Evolutionary conservation across 148 eudicot species (phyloP), one percentile per base, ranked within the genome.

Genomic region (Arctostaphylos glauca): DNA sequence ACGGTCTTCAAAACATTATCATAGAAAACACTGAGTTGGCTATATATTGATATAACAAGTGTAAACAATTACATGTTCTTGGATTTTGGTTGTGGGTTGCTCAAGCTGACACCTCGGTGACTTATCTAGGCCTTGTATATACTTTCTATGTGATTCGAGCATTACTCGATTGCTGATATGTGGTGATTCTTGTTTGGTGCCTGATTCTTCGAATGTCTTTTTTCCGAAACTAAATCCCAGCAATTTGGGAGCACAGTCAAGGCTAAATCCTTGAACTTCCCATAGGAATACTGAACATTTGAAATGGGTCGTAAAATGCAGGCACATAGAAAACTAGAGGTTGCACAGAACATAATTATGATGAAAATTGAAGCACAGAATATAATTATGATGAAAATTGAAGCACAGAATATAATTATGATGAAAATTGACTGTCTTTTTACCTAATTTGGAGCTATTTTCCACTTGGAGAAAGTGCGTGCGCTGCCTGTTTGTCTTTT

Each of bases 381-480:
- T n/a, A n/a, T n/a, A n/a, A n/a, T n/a, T n/a, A n/a, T 58, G 44
- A 58, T 13, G 73, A 49, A 60, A 75, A 82, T 75, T 71, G 19
- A 49, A n/a, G n/a, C n/a, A n/a, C n/a, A n/a, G n/a, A n/a, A n/a
- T n/a, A n/a, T n/a, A n/a, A n/a, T n/a, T n/a, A n/a, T 58, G 44
- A 58, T 13, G 73, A 49, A 60, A 75, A 82, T 75, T 71, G 19
- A 49, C 21, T 9, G 25, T 52, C 60, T 50, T 47, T 64, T 38
- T 81, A 82, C 80, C 84, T 74, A 74, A 82, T 82, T 59, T 74
- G 84, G 84, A 5, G 71, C 12, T 19, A 18, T 72, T 81, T 70
- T 73, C 77, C 74, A 58, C 47, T 81, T 59, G 47, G 49, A 48
- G 68, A 81, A 71, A 70, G 48, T 16, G 77, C 41, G 3, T 71